phyloP scores from a whole-genome alignment of 2,329 filamentous ascomycete species.

The Microascus cirrosus region DNA sequence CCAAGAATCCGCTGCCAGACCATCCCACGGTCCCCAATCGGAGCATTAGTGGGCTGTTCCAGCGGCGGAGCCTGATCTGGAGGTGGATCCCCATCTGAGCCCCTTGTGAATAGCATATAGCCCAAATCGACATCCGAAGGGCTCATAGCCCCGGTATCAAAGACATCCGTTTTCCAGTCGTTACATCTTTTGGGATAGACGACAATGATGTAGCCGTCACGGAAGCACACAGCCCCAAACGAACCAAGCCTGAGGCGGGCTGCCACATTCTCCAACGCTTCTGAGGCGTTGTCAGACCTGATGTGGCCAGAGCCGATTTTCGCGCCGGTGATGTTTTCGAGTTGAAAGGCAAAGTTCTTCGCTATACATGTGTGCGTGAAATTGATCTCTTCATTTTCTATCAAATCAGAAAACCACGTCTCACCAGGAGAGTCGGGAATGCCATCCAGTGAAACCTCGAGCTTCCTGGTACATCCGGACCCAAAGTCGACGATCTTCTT shows the following conservation, averaged over 20 bases:
- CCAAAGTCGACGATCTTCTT: constrained; percentile 7
- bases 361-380: constrained; percentile 24
- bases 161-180: constrained; percentile 16
- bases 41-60: background rate
- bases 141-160: constrained; percentile 9
- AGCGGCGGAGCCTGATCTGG: background rate
- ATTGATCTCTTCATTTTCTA: constrained; percentile 11
- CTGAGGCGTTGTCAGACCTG: constrained; percentile 3
- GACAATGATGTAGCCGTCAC: constrained; percentile 20
- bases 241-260: constrained; percentile 21
- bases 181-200: constrained; percentile 24
- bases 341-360: constrained; percentile 14
- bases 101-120: constrained; percentile 25
- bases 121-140: constrained; percentile 13
- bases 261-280: constrained; percentile 16
- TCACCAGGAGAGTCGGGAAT: constrained; percentile 1
- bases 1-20: constrained; percentile 17
- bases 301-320: constrained; percentile 8
- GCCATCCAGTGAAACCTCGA: constrained; percentile 8
- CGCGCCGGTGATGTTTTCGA: background rate
- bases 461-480: constrained; percentile 1
- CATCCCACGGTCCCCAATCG: background rate
- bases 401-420: constrained; percentile 17
- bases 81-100: constrained; percentile 3
- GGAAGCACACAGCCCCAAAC: constrained; percentile 22